Percentiles rank a stretch among this genome's conserved stretches.
phyloP scores from a whole-genome alignment of 371 early-diverging fungal species.

The Furculomyces boomerangus region DNA sequence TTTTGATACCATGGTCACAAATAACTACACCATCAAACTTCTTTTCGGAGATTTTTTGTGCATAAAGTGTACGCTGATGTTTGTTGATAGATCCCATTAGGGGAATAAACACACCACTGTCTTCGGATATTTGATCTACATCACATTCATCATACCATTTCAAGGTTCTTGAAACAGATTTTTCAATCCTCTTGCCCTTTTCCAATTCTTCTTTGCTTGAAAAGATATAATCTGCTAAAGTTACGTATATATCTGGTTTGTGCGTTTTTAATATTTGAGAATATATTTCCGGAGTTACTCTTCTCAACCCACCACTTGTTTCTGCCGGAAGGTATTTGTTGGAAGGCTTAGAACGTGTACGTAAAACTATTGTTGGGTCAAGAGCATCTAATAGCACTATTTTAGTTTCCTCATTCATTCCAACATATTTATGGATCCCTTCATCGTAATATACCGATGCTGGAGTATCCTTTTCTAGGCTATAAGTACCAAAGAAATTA shows the following conservation, averaged over 20 bases:
- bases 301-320: constrained; percentile 45
- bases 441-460: constrained; percentile 2
- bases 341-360: constrained; percentile 28
- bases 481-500: neutral
- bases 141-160: constrained; percentile 35
- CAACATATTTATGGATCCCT: constrained; percentile 8
- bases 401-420: constrained; percentile 4
- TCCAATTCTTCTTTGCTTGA: constrained; percentile 8
- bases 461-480: constrained; percentile 7
- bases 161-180: constrained; percentile 43
- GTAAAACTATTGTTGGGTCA: constrained; percentile 31
- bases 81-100: constrained; percentile 16
- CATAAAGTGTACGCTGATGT: constrained; percentile 29
- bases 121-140: neutral
- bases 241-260: constrained; percentile 16
- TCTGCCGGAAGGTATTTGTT: constrained; percentile 44
- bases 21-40: constrained; percentile 27
- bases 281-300: constrained; percentile 15
- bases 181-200: constrained; percentile 27
- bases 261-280: constrained; percentile 7
- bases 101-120: constrained; percentile 13
- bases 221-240: constrained; percentile 21
- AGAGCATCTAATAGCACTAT: constrained; percentile 40
- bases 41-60: constrained; percentile 30
- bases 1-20: constrained; percentile 16